Evolutionary conservation across 2,329 filamentous ascomycete genomes (phyloP), one percentile per base, ranked within the genome.

Genomic region (Epichloe elymi): DNA sequence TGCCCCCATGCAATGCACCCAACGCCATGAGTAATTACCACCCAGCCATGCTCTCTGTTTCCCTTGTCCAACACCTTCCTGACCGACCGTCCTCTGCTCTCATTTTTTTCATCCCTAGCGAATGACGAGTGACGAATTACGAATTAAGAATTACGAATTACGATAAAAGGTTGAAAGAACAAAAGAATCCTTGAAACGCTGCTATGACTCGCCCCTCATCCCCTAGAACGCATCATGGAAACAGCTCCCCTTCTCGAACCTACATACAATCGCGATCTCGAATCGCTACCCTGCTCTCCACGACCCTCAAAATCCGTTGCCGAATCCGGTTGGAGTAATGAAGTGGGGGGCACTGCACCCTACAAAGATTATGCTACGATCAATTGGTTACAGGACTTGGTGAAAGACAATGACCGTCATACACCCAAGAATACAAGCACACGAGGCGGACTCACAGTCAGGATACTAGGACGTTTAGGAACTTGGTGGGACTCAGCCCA

Each of bases 281-380:
- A 40, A 6, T 33, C 46, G 10, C 8, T 40, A n/a, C 33, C 23
- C 37, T 48, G 14, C 19, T 40, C 37, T 17, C 8, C 7, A 33
- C 5, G 6, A 8, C 14, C 33, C 46, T 19, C 37, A 8, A 40
- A 30, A 10, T 4, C 6, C 17, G 20, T 12, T 6, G 36, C n/a
- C n/a, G 37, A 17, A 33, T 30, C 23, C n/a, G 10, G 4, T 33
- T 12, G 4, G n/a, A 40, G 20, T 33, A 23, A 14, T 33, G 23
- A 8, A 6, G 11, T 8, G 5, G 37, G 12, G n/a, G 37, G 23
- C 2, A 14, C 46, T 20, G 46, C 80, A 19, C 73, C 76, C 0
- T 82, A 82, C 59, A 80, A 79, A 58, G 74, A 80, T 55, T 82
- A 82, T 56, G 76, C 74, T 7, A 79, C 77, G 1, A 80, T 81